Conservation (phyloP, 495 filamentous ascomycete species). For the Beverwykella pulmonaria region DNA sequence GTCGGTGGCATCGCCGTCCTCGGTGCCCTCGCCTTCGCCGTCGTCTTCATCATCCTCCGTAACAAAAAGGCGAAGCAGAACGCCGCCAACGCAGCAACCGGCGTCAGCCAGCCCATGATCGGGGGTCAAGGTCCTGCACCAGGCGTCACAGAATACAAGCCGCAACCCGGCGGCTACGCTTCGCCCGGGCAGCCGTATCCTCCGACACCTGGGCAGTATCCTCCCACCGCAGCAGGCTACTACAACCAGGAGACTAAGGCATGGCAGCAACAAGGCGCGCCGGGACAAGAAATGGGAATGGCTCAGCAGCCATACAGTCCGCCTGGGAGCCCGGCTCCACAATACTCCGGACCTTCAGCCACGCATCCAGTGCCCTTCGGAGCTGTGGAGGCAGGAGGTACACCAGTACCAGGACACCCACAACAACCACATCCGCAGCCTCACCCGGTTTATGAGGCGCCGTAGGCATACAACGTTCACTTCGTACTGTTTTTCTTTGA, state of each 20-base stretch:
- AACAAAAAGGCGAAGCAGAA: conserved; percentile 19
- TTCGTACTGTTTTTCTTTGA: neutral
- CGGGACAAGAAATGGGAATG: conserved; percentile 19
- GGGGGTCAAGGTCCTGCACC: conserved; percentile 21
- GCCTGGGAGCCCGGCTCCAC: conserved; percentile 24
- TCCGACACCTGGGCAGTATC: conserved; percentile 3
- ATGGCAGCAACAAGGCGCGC: conserved; percentile 7
- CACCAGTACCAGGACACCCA: conserved; percentile 14
- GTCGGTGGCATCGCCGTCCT: conserved; percentile 32
- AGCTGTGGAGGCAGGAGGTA: conserved; percentile 29
- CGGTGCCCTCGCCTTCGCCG: conserved; percentile 21
- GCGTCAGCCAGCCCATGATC: conserved; percentile 14
- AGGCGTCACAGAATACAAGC: conserved; percentile 37
- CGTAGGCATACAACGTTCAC: neutral
- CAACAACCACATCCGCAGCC: neutral
- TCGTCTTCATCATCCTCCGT: conserved; percentile 30
- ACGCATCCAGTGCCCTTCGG: conserved; percentile 11
- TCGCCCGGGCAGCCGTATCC: neutral
- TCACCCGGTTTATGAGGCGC: conserved; percentile 13
- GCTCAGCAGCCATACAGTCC: conserved; percentile 13
- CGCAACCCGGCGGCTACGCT: conserved; percentile 14
- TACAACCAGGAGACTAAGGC: conserved; percentile 17
- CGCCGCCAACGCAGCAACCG: conserved; percentile 6
- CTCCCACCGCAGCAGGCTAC: conserved; percentile 10
- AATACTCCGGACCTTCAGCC: conserved; percentile 12